Evolutionary conservation across 2,329 filamentous ascomycete species (phyloP).

Genomic region (Aureobasidium sp.): DNA sequence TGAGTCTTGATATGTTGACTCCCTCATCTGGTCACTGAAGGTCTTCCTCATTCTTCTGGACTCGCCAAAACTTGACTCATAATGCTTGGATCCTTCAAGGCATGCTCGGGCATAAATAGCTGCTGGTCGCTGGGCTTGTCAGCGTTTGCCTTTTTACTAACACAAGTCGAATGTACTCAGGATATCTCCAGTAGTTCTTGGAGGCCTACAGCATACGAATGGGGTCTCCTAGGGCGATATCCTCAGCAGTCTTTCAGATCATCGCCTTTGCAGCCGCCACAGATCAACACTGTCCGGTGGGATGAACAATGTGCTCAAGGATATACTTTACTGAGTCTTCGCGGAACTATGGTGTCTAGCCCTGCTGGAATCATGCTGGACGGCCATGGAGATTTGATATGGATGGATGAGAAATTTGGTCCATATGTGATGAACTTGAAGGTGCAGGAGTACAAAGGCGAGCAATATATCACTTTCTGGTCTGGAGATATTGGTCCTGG

Average conservation of each 20-base stretch:
- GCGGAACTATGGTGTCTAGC: conserved; percentile 27
- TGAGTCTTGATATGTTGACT: not conserved
- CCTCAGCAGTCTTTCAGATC: not conserved
- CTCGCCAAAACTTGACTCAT: not conserved
- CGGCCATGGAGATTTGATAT: conserved; percentile 27
- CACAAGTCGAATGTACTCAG: not conserved
- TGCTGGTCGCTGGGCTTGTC: not conserved
- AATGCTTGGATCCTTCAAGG: not conserved
- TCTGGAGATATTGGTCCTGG: conserved; percentile 28
- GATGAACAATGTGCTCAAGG: conserved; percentile 26
- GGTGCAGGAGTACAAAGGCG: conserved; percentile 29
- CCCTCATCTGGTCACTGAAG: not conserved
- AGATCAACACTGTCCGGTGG: conserved; percentile 21
- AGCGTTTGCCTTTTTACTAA: not conserved
- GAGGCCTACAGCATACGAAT: not conserved
- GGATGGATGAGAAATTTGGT: conserved; percentile 28
- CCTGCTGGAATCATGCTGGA: conserved; percentile 24
- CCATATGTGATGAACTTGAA: conserved; percentile 26
- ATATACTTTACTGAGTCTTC: conserved; percentile 26
- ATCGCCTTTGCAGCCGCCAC: not conserved
- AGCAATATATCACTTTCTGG: conserved; percentile 35
- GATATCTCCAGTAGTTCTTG: not conserved
- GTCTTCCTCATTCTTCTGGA: not conserved
- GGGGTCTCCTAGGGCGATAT: conserved; percentile 5
- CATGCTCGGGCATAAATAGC: not conserved